Evolutionary conservation across 2,329 filamentous ascomycete species (phyloP), one percentile per base, ranked within the genome.

Genomic region (Alternaria sp.): DNA sequence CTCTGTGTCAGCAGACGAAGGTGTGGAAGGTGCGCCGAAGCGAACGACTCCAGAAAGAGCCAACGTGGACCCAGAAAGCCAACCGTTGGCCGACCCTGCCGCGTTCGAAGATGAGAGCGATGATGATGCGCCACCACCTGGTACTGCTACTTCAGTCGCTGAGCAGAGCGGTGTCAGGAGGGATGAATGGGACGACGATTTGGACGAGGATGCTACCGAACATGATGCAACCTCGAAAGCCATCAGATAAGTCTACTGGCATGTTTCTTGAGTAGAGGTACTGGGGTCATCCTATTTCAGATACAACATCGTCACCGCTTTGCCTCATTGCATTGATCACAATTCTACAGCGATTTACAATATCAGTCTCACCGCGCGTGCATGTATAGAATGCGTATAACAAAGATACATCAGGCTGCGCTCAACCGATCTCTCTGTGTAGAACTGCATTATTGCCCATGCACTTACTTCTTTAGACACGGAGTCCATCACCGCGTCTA

Each of bases 1-100:
- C 42, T 87, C 84, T 3, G 84, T 89, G 3, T 85, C 84, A 20
- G 87, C 87, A 0, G 87, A 88, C 67, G 86, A 88, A 41, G 82
- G 78, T 5, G 72, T 83, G 6, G 70, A 78, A 62, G 69, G 69
- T 56, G 78, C 70, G 49, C 71, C 72, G 3, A 69, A 69, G n/a
- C 62, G 62, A 28, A 73, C 65, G 14, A 63, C 43, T 3, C 60
- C 65, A 4, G 48, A 65, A 7, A 44, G 61, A n/a, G 60, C 57
- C 1, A 63, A 64, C 14, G 66, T 57, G 6, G 71, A 77, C 44
- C 71, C 75, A 1, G 76, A 79, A 61, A 63, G 62, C 5, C 74
- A 79, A 57, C 78, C 78, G 5, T 74, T 84, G 59, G 76, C 81
- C 22, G 82, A 83, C 59, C 82, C 82, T 22, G 78, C 76, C 1